phyloP scores from a whole-genome alignment of 345 rosid genomes.

The Bruguiera parviflora region DNA sequence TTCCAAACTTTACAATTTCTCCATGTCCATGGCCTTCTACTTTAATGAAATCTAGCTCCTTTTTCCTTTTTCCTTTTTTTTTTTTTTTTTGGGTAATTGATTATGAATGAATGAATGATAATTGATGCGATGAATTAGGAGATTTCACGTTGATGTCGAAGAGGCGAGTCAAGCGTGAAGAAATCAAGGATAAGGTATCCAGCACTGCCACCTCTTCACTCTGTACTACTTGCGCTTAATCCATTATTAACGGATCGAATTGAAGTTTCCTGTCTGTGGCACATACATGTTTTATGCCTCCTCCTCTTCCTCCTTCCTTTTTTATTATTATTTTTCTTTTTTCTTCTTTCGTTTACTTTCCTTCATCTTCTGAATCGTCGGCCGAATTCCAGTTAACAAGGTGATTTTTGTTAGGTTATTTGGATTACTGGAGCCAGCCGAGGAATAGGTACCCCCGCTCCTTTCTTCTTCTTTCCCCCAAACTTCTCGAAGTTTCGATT shows the following conservation, averaged over 20 bases:
- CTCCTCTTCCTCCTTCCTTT: neutral
- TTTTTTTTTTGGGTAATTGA: neutral
- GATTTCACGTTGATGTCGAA: conserved; percentile 70
- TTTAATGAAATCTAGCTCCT: neutral
- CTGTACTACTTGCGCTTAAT: too few relatives aligned
- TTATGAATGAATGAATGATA: neutral
- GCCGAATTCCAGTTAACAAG: too few relatives aligned
- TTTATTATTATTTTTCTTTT: too few relatives aligned
- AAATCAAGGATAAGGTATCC: conserved; percentile 72
- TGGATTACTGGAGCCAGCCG: conserved; percentile 99
- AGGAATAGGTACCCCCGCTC: conserved; percentile 61
- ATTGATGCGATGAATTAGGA: conserved; percentile 30
- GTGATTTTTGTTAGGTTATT: conserved; percentile 43
- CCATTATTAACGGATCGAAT: too few relatives aligned
- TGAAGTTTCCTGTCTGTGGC: too few relatives aligned
- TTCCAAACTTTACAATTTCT: too few relatives aligned
- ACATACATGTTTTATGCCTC: neutral
- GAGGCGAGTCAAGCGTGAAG: conserved; percentile 65
- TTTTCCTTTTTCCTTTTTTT: neutral
- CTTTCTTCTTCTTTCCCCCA: neutral
- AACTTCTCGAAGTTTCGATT: too few relatives aligned
- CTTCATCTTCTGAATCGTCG: neutral
- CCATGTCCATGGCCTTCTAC: too few relatives aligned
- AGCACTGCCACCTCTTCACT: neutral
- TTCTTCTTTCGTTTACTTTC: neutral